Evolutionary conservation across 495 filamentous ascomycete genomes (phyloP), one percentile per base, ranked within the genome.

Genomic region (Aspergillus conjunctus): DNA sequence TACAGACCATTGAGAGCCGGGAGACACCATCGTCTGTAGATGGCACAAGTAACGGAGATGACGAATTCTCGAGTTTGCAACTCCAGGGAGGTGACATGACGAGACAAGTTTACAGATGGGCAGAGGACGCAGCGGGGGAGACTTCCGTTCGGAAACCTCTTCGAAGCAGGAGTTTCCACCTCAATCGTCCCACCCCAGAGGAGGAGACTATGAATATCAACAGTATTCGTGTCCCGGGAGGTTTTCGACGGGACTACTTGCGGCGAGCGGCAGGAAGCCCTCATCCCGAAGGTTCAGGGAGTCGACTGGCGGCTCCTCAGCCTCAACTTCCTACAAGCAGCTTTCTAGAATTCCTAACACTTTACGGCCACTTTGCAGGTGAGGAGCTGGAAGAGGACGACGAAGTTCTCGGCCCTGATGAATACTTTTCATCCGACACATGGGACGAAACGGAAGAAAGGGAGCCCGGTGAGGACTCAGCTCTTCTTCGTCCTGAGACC

Each of bases 281-380:
- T 30, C 79, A 82, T 61, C 70, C 73, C 5, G 71, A 82, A 31
- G 83, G 72, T 37, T 65, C 67, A 33, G 71, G 68, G 74, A 60
- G 55, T 58, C 74, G 58, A 71, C 73, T 60, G 70, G 71, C 68
- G 68, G 52, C 66, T 62, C 52, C 74, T 72, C 81, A 80, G 22
- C 85, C 85, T 39, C 87, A 84, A 52, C 77, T 96, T 15, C 85
- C 97, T 46, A 95, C 94, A 12, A 91, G 74, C 63, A 98, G 88
- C 73, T 98, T 98, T 67, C 85, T 97, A 46, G 95, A 98, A 70
- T 98, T 98, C 65, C 72, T 98, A 52, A 92, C 89, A 8, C 79
- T 98, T 15, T 97, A 97, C 65, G 94, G 95, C 4, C 95, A 98
- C 75, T 98, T 98, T 71, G 94, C 94, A 15, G 94, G 94, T 68